A percentile compares a stretch with the other conserved stretches of the same genome.
Evolutionary conservation across 768 basidiomycete species (phyloP).

Genomic region (Pleurotus pulmonarius): DNA sequence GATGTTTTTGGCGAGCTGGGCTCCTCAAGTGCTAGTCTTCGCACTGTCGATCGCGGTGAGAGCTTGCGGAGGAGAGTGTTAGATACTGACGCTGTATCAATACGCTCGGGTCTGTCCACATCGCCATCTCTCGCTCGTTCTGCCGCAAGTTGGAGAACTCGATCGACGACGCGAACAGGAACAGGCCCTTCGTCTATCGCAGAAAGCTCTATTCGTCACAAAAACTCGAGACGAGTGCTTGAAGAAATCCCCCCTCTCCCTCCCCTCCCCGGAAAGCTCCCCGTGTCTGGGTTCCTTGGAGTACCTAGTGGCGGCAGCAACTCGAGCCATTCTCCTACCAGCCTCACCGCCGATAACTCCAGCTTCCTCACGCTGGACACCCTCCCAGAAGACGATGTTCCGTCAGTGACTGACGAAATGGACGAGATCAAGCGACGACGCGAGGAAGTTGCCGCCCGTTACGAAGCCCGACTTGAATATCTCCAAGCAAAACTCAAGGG

Average conservation of each 20-base stretch:
- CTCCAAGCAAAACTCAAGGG: slow-evolving; percentile 72
- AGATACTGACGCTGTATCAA: slow-evolving; percentile 36
- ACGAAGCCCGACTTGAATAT: slow-evolving; percentile 70
- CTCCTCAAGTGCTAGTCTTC: slow-evolving; percentile 20
- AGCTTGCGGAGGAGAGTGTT: slow-evolving; percentile 12
- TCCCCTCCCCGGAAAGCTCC: background rate
- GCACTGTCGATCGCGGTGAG: slow-evolving; percentile 17
- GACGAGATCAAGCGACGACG: slow-evolving; percentile 60
- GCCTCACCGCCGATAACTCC: slow-evolving; percentile 12
- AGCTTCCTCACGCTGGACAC: slow-evolving; percentile 4
- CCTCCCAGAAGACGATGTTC: slow-evolving; percentile 13
- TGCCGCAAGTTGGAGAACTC: slow-evolving; percentile 3
- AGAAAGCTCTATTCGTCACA: slow-evolving; percentile 30
- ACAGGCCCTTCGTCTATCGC: slow-evolving; percentile 10
- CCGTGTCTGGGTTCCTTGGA: background rate
- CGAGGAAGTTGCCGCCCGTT: slow-evolving; percentile 64
- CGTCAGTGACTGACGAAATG: slow-evolving; percentile 36
- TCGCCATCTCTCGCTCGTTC: slow-evolving; percentile 41
- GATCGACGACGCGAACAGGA: background rate
- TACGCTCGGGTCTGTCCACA: slow-evolving; percentile 41
- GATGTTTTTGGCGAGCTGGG: slow-evolving; percentile 21
- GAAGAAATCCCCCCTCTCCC: slow-evolving; percentile 2
- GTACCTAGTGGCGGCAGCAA: slow-evolving; percentile 10
- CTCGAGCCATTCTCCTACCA: slow-evolving; percentile 1
- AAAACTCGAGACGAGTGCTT: slow-evolving; percentile 26